These are phyloP conservation scores for Monosporascus sp. DNA, from an alignment of 2,329 filamentous ascomycete species.

Conservation along the genomic window DNA sequence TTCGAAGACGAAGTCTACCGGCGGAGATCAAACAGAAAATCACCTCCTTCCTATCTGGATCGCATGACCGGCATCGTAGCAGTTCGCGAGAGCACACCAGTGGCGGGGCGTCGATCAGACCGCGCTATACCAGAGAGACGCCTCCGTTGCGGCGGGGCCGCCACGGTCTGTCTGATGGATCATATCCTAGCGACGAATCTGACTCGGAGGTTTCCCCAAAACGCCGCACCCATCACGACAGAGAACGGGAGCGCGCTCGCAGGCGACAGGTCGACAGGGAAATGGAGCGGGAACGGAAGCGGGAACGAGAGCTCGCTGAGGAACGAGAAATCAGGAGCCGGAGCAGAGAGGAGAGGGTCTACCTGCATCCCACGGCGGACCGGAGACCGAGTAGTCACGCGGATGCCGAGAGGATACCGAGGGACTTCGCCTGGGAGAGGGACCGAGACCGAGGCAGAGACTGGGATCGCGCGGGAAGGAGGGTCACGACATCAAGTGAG, in stretches of 20 bases:
- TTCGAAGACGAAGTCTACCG: conserved; percentile 20
- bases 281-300: conserved; percentile 18
- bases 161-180: conserved; percentile 25
- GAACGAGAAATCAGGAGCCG: conserved; percentile 14
- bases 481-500: conserved; percentile 21
- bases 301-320: conserved; percentile 8
- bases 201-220: conserved; percentile 17
- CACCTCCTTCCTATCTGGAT: conserved; percentile 19
- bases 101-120: conserved; percentile 4
- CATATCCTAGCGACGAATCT: conserved; percentile 23
- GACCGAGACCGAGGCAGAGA: conserved; percentile 22
- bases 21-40: conserved; percentile 24
- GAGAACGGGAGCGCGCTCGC: conserved; percentile 20
- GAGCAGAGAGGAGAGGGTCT: conserved; percentile 18
- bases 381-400: conserved; percentile 27
- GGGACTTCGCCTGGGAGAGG: conserved; percentile 18
- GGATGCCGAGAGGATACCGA: conserved; percentile 23
- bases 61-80: conserved; percentile 23
- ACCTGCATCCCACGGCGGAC: conserved; percentile 19
- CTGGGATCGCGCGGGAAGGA: conserved; percentile 15
- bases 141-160: conserved; percentile 19
- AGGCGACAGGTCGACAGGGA: conserved; percentile 16
- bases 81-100: conserved; percentile 22
- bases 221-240: conserved; percentile 17
- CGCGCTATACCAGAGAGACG: conserved; percentile 11